Conservation (phyloP, 2,329 filamentous ascomycete species). For the Neospermospora avenae region DNA sequence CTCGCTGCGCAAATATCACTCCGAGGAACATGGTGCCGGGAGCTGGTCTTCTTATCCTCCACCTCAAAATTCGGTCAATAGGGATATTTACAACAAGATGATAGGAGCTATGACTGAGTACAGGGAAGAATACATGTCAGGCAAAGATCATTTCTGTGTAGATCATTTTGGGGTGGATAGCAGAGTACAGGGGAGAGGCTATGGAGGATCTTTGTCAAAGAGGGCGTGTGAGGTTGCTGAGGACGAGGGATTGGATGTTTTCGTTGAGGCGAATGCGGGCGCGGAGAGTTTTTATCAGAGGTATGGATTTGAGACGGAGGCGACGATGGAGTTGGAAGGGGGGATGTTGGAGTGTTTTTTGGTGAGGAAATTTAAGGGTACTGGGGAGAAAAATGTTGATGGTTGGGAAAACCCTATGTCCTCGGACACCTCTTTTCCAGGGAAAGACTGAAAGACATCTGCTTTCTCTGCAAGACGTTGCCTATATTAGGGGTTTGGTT, state of each 20-base stretch:
- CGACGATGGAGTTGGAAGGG: background rate
- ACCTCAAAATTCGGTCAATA: background rate
- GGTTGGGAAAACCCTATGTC: too few species aligned
- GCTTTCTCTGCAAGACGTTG: too few species aligned
- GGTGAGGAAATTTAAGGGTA: background rate
- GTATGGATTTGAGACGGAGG: slow-evolving; percentile 1
- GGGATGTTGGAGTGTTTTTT: slow-evolving; percentile 5
- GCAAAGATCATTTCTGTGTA: background rate
- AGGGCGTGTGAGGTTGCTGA: slow-evolving; percentile 6
- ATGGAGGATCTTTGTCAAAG: background rate
- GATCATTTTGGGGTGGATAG: slow-evolving; percentile 5
- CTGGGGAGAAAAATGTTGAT: background rate
- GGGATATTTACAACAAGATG: background rate
- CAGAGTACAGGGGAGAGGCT: background rate
- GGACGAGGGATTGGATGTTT: slow-evolving; percentile 2
- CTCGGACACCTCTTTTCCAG: too few species aligned
- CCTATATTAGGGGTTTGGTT: too few species aligned
- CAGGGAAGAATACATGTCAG: background rate
- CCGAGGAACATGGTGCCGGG: background rate
- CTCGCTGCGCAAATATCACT: background rate
- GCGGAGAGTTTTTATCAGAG: slow-evolving; percentile 6
- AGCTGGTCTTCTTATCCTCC: background rate
- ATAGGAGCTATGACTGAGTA: background rate
- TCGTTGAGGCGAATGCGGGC: slow-evolving; percentile 5
- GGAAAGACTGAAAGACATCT: too few species aligned